Base-by-base conservation (phyloP, 805 yeast genomes). In the Cyberlindnera veronae region DNA sequence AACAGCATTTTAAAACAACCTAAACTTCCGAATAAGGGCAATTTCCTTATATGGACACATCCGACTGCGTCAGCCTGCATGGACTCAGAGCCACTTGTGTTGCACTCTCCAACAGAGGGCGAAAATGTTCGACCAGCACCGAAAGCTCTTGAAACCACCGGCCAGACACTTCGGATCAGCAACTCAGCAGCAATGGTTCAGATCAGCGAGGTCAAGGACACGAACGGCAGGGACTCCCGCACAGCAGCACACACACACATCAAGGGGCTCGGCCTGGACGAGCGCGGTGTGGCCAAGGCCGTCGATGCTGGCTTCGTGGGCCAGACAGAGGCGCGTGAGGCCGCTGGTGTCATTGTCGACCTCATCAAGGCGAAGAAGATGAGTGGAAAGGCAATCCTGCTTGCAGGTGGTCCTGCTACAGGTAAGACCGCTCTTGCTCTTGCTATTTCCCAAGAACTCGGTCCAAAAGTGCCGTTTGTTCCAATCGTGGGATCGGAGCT, bases 341-440 rank as follows among this genome's bases (percentile, higher is more conserved):
- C 97, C 0, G 89, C 96, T 58, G 99, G 99, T 49, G 83, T 93
- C 39, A 77, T 93, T 48, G 95, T 91, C 29, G 97, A 93, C 64
- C 72, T 93, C 66, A 88, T 93, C 67, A 90, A 89, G 65, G 81
- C 86, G 23, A 88, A 87, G 55, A 87, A 82, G 63, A 84, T 93
- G 82, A 84, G 95, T 37, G 99, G 99, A 21, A 85, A 91, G 58
- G 98, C 96, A n/a, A 80, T 93, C 37, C 66, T 93, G 45, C 72
- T 93, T 39, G 98, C 99, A 1, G 99, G 99, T 38, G 95, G 95
- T 6, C 98, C 99, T 9, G 96, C 98, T 0, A 91, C 98, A 6
- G 99, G 99, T 60, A 93, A 93, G 62, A 93, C 99, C 3, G 99
- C 99, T 1, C 74, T 93, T 55, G 98, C 98, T 0, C 72, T 93